Conservation (phyloP, 2,329 filamentous ascomycete species). For the Paecilomyces formosus region DNA sequence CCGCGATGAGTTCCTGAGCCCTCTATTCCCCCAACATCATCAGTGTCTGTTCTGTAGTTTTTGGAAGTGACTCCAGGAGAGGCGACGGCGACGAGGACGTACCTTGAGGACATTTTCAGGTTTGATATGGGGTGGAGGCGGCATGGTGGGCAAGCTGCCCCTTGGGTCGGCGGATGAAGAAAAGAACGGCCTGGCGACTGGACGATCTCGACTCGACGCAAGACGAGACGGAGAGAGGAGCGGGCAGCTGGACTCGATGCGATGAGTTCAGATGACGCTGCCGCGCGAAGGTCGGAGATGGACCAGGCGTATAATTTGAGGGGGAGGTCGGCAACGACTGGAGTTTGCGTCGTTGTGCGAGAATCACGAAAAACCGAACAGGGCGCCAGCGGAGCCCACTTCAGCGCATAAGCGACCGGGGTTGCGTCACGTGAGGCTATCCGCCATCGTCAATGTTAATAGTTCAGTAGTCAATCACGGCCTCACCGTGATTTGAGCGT, state of each 20-base stretch:
- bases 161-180: conserved; percentile 13
- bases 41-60: conserved; percentile 7
- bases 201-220: background rate
- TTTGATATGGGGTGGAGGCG: conserved; percentile 93
- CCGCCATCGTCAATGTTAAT: no score
- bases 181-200: conserved; percentile 1
- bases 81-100: conserved; percentile 18
- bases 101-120: conserved; percentile 97
- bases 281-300: conserved; percentile 26
- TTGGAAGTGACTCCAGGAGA: no score
- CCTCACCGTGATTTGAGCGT: background rate
- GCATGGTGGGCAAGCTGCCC: conserved; percentile 54
- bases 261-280: conserved; percentile 20
- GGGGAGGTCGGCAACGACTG: background rate
- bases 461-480: no score
- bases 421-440: conserved; percentile 18
- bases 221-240: conserved; percentile 3
- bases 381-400: conserved; percentile 17
- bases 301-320: conserved; percentile 3
- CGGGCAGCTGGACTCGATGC: conserved; percentile 22
- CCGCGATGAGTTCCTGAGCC: conserved; percentile 96
- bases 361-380: conserved; percentile 2
- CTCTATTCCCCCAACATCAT: conserved; percentile 43
- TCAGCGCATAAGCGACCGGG: conserved; percentile 28
- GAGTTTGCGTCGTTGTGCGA: conserved; percentile 7